A percentile compares a stretch with the other conserved stretches of the same genome.
These are phyloP conservation scores for Starmerella bombicola DNA, from an alignment of 805 yeast species.

Conservation along the genomic window DNA sequence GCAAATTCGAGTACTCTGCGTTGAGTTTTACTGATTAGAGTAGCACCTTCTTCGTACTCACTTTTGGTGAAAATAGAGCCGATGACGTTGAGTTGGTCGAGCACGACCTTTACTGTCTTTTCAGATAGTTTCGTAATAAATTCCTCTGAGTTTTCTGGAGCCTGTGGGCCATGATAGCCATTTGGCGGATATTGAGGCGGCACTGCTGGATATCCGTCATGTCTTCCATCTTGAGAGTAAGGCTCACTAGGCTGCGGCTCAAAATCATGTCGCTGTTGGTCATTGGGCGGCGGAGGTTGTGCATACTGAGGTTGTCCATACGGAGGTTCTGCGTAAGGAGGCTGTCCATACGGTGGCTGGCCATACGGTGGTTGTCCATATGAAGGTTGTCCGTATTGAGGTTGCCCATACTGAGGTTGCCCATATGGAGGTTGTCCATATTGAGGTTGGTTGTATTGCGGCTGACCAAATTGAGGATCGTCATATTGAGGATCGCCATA, in stretches of 20 bases:
- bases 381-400: constrained; percentile 1
- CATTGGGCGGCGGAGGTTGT: no score
- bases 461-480: constrained; percentile 5
- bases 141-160: no score
- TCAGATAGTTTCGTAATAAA: constrained; percentile 7
- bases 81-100: constrained; percentile 11
- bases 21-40: background rate
- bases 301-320: no score
- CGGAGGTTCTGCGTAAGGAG: background rate
- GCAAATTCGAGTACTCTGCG: background rate
- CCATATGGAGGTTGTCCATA: constrained; percentile 2
- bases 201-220: no score
- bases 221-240: no score
- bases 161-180: no score
- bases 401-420: constrained; percentile 3
- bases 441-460: constrained; percentile 2
- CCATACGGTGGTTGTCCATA: constrained; percentile 3
- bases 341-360: background rate
- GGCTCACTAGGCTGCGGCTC: no score
- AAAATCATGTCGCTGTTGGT: no score
- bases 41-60: background rate
- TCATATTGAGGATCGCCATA: constrained; percentile 3
- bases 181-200: no score
- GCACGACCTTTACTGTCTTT: constrained; percentile 5
- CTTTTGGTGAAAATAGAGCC: constrained; percentile 6